Percentiles rank a stretch among this genome's conserved stretches.
Evolutionary conservation across 768 basidiomycete genomes (phyloP).

Genomic region (Botryobasidium botryosum): DNA sequence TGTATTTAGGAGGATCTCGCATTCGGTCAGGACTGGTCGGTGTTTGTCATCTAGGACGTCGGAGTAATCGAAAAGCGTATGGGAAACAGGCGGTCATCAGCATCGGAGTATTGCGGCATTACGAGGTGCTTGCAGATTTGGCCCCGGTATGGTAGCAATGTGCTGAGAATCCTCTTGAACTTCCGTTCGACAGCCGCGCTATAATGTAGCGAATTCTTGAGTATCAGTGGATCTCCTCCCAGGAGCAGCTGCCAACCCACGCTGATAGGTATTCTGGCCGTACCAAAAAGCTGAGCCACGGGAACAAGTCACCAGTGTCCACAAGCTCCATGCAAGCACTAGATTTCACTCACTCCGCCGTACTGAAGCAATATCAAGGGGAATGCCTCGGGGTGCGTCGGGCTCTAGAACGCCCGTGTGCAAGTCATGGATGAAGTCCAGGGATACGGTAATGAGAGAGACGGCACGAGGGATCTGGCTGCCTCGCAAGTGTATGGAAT

Average conservation of each 20-base stretch:
- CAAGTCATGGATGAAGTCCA: conserved; percentile 90
- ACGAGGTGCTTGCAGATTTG: conserved; percentile 81
- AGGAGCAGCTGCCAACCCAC: too few species aligned
- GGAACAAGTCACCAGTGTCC: background rate
- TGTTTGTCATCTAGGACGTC: conserved; percentile 76
- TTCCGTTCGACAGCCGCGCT: conserved; percentile 82
- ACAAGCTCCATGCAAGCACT: background rate
- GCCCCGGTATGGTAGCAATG: conserved; percentile 72
- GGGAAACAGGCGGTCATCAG: too few species aligned
- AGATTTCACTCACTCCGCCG: conserved; percentile 21
- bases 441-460: conserved; percentile 69
- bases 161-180: conserved; percentile 55
- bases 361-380: conserved; percentile 96
- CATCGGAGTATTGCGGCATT: too few species aligned
- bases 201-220: too few species aligned
- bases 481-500: conserved; percentile 74
- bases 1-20: conserved; percentile 79
- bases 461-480: conserved; percentile 80
- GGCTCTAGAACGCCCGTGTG: conserved; percentile 68
- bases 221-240: too few species aligned
- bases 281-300: conserved; percentile 56
- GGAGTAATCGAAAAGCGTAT: conserved; percentile 75
- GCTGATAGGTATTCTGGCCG: conserved; percentile 78
- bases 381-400: conserved; percentile 56
- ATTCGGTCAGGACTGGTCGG: conserved; percentile 69